Evolutionary conservation across 129 eudicot species (phyloP).

Genomic region (Flaveria linearis): DNA sequence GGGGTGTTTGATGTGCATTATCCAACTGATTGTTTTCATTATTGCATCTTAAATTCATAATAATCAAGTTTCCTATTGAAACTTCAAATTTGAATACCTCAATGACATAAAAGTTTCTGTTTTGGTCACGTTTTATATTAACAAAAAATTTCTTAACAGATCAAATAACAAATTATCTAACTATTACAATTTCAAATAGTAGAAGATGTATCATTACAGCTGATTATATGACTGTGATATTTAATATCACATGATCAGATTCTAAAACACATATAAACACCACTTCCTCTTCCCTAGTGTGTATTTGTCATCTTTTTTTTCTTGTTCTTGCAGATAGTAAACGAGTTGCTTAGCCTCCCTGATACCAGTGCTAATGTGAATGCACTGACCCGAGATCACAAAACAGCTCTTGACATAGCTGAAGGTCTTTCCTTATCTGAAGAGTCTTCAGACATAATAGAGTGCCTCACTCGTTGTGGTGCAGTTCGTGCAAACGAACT

Average conservation of each 20-base stretch:
- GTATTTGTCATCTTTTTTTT: neutral
- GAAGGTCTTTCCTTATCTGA: conserved; percentile 79
- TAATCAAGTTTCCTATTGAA: neutral
- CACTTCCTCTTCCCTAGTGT: neutral
- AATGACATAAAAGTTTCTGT: neutral
- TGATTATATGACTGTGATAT: too few relatives aligned
- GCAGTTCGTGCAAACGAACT: conserved; percentile 82
- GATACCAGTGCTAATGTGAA: conserved; percentile 82
- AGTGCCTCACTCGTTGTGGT: conserved; percentile 59
- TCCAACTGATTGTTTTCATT: neutral
- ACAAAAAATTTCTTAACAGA: neutral
- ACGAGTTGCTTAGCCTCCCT: conserved; percentile 68
- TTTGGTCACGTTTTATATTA: neutral
- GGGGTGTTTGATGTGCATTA: neutral
- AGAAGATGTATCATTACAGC: too few relatives aligned
- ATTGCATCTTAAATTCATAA: neutral
- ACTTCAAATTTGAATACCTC: neutral
- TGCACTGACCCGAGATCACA: conserved; percentile 71
- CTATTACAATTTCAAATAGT: neutral
- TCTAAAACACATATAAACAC: too few relatives aligned
- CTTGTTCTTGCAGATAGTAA: conserved; percentile 66
- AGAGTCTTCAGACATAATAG: conserved; percentile 62
- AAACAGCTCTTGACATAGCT: conserved; percentile 91
- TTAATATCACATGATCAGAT: too few relatives aligned
- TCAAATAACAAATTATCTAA: too few relatives aligned